Base-by-base conservation (phyloP, 129 eudicot genomes). In the Lactuca saligna region DNA sequence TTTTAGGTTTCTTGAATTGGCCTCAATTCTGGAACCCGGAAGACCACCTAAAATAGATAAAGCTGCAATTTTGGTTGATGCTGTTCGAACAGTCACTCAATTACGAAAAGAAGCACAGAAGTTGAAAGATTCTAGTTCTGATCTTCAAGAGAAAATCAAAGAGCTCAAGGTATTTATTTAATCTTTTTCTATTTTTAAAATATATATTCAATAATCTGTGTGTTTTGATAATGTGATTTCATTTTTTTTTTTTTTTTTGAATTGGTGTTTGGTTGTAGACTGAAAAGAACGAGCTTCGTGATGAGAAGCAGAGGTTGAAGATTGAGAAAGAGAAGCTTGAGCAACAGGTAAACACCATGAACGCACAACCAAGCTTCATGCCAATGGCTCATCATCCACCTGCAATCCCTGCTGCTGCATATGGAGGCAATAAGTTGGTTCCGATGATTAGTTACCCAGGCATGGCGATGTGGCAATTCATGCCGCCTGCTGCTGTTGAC, bases 401-500 rank as follows among this genome's bases (percentile, higher is more conserved):
- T 33, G 84, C 89, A 62, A 87, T 87, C 8, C 91, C 97, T 4
- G 80, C 82, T 5, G 80, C 82, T 75, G 83, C 97, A 60, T 86
- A 75, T 33, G 74, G 77, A 59, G 71, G 74, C 35, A 84, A 78
- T 82, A 91, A 91, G 54, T 66, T 86, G 71, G 95, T 88, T 14
- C 95, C 98, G 2, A 39, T 91, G 13, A 80, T 88, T 37, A 86
- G 96, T 66, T 88, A 91, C 77, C 98, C 98, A 6, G 97, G 97
- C 63, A 84, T 88, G 62, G 87, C 96, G 67, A 86, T 92, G 98
- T 92, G 98, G 98, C 98, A 92, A 73, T 92, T 88, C 85, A 84
- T 92, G 98, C 98, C 98, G 15, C 91, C 96, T 59, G 88, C 96
- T 1, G 85, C 96, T 2, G 91, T 92, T 0, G 96, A 86, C 61